A percentile compares a stretch with the other conserved stretches of the same genome.
Evolutionary conservation across 228 moss, liverwort and hornwort species (phyloP).

Genomic region (Sphagnum magellanicum): DNA sequence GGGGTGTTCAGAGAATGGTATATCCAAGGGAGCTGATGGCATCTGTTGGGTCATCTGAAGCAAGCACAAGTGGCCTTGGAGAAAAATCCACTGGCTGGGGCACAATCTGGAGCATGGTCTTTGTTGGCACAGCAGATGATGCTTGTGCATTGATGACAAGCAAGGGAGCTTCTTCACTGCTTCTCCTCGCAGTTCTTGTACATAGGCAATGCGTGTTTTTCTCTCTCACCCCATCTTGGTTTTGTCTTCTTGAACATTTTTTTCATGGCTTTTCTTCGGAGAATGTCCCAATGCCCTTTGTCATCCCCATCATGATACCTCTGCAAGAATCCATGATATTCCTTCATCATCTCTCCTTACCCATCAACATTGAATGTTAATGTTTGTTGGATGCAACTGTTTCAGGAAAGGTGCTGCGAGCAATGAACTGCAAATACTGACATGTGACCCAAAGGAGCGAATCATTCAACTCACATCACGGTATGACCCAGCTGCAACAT

Average conservation of each 20-base stretch:
- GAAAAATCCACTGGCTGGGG: constrained; percentile 62
- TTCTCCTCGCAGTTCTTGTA: constrained; percentile 60
- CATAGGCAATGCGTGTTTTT: constrained; percentile 43
- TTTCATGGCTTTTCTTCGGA: background rate
- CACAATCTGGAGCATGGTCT: constrained; percentile 95
- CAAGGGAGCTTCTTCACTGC: constrained; percentile 28
- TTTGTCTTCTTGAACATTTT: no score
- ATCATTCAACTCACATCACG: constrained; percentile 47
- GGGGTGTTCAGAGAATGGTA: constrained; percentile 57
- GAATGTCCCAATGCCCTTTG: background rate
- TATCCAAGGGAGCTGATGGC: constrained; percentile 50
- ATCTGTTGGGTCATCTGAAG: constrained; percentile 37
- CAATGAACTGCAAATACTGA: constrained; percentile 67
- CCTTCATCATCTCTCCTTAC: background rate
- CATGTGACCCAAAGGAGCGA: constrained; percentile 61
- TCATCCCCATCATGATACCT: background rate
- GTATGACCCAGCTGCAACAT: constrained; percentile 42
- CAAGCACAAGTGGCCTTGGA: constrained; percentile 38
- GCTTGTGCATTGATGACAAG: constrained; percentile 10
- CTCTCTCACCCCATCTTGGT: background rate
- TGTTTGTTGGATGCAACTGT: background rate
- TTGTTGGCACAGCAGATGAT: constrained; percentile 59
- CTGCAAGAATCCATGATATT: background rate
- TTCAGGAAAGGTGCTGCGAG: constrained; percentile 60
- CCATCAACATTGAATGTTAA: no score